A percentile compares a stretch with the other conserved stretches of the same genome.
These are phyloP conservation scores for Conringia planisiliqua DNA, from an alignment of 345 rosid species.

Conservation along the genomic window DNA sequence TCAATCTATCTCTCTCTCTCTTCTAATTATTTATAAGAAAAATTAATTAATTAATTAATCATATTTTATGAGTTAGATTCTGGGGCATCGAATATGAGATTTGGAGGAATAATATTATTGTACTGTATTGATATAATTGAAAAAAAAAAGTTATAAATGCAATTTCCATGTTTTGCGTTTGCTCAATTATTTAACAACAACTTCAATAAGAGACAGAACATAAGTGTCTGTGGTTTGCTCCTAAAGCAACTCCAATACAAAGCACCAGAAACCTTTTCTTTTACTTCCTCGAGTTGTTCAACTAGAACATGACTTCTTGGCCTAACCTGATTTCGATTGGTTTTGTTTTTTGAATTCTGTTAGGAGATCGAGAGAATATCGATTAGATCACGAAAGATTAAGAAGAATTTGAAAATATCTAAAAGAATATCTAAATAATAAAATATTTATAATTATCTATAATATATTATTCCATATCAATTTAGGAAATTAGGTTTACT, in stretches of 20 bases:
- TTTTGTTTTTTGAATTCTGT: neutral
- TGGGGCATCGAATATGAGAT: constrained; percentile 4
- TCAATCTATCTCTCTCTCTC: neutral
- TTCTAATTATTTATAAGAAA: neutral
- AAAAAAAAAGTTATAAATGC: neutral
- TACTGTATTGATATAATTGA: neutral
- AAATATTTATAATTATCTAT: too few species aligned
- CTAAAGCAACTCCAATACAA: constrained; percentile 29
- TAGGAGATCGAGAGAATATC: too few species aligned
- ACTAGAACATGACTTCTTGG: constrained; percentile 24
- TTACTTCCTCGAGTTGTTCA: constrained; percentile 26
- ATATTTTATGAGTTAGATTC: constrained; percentile 18
- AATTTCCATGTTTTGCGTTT: constrained; percentile 28
- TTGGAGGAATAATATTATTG: neutral
- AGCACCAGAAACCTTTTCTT: constrained; percentile 4
- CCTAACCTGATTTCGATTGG: constrained; percentile 15
- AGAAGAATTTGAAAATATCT: too few species aligned
- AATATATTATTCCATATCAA: too few species aligned
- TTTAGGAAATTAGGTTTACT: too few species aligned
- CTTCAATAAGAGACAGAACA: constrained; percentile 28
- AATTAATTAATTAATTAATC: neutral
- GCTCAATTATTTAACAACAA: constrained; percentile 25
- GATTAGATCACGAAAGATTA: too few species aligned
- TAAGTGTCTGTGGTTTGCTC: constrained; percentile 12
- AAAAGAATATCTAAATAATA: too few species aligned